Conservation (phyloP, 805 yeast species). For the Candida pseudoglaebosa region DNA sequence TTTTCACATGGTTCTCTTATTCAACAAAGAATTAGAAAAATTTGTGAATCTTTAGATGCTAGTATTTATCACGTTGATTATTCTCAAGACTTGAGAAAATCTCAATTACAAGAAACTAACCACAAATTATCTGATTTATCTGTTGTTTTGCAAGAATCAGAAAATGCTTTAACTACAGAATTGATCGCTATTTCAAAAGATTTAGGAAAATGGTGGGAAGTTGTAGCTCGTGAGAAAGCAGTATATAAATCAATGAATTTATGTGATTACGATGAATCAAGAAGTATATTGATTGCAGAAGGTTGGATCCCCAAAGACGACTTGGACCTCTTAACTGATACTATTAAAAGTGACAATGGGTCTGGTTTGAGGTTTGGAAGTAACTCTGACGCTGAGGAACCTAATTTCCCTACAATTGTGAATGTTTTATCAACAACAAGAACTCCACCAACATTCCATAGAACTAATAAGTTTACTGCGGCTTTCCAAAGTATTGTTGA, state of each 20-base stretch:
- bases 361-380: slow-evolving; percentile 24
- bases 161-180: slow-evolving; percentile 70
- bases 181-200: slow-evolving; percentile 73
- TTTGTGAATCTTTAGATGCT: slow-evolving; percentile 89
- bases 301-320: slow-evolving; percentile 95
- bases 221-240: slow-evolving; percentile 70
- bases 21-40: slow-evolving; percentile 67
- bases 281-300: slow-evolving; percentile 86
- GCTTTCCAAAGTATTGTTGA: slow-evolving; percentile 71
- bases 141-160: slow-evolving; percentile 34
- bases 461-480: slow-evolving; percentile 62
- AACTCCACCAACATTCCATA: slow-evolving; percentile 70
- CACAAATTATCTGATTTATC: slow-evolving; percentile 29
- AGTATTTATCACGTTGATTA: slow-evolving; percentile 59
- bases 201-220: slow-evolving; percentile 65
- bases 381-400: not conserved
- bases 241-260: slow-evolving; percentile 74
- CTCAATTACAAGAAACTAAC: slow-evolving; percentile 26
- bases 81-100: slow-evolving; percentile 23
- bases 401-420: slow-evolving; percentile 44
- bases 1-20: slow-evolving; percentile 87
- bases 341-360: slow-evolving; percentile 63
- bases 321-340: slow-evolving; percentile 56
- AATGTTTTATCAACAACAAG: slow-evolving; percentile 62
- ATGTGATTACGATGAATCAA: slow-evolving; percentile 76